Evolutionary conservation across 2,329 filamentous ascomycete genomes (phyloP).

Genomic region (Fusarium zealandicum): DNA sequence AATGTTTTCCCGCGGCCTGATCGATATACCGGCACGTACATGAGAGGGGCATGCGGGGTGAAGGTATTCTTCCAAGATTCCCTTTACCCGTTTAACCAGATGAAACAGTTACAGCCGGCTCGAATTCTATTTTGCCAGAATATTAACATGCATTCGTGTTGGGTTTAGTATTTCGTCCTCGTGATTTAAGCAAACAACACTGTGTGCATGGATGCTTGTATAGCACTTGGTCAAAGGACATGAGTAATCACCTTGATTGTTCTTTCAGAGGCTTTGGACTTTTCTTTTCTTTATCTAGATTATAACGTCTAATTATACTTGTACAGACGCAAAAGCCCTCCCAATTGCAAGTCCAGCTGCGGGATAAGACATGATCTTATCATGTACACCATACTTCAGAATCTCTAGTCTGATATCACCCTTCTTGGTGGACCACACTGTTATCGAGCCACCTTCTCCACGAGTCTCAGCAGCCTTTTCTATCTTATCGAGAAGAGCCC

Average conservation of each 20-base stretch:
- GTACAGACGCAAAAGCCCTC: conserved; percentile 20
- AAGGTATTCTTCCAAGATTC: not conserved
- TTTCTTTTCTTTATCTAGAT: not conserved
- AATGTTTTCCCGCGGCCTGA: not conserved
- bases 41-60: not conserved
- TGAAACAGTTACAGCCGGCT: not conserved
- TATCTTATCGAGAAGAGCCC: conserved; percentile 5
- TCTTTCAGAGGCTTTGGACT: too few species aligned
- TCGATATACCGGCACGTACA: not conserved
- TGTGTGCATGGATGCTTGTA: too few species aligned
- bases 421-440: conserved; percentile 52
- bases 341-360: conserved; percentile 54
- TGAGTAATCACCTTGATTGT: too few species aligned
- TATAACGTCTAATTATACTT: not conserved
- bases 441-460: conserved; percentile 54
- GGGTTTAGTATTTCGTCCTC: too few species aligned
- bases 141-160: too few species aligned
- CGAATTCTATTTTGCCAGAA: too few species aligned
- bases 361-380: conserved; percentile 59
- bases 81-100: not conserved
- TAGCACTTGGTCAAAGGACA: too few species aligned
- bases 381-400: conserved; percentile 58
- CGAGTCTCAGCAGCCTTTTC: conserved; percentile 35
- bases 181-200: too few species aligned
- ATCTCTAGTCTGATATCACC: conserved; percentile 58